Evolutionary conservation across 148 eudicot genomes (phyloP).

Genomic region (Fagopyrum homotropicum): DNA sequence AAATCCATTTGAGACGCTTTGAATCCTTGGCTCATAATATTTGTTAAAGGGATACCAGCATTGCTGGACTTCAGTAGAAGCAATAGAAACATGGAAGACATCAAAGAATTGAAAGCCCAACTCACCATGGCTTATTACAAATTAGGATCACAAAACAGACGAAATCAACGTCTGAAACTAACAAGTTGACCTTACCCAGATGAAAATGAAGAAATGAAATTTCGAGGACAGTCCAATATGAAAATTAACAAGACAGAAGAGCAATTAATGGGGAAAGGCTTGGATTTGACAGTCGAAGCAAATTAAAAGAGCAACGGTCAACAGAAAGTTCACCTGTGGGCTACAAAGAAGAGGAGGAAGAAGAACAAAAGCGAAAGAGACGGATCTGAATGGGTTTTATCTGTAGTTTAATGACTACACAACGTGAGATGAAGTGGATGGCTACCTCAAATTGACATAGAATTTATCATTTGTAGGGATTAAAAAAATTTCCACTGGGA

Average conservation of each 20-base stretch:
- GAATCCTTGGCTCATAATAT: constrained; percentile 35
- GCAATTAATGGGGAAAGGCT: no score
- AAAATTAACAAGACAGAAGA: no score
- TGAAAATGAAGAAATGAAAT: neutral
- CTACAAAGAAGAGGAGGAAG: neutral
- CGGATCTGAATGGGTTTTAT: neutral
- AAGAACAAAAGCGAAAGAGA: neutral
- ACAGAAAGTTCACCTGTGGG: no score
- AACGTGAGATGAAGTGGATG: neutral
- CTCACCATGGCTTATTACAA: neutral
- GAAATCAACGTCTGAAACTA: no score
- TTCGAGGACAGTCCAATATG: no score
- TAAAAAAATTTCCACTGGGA: neutral
- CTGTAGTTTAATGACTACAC: neutral
- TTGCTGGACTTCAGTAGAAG: constrained; percentile 23
- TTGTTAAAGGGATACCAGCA: constrained; percentile 52
- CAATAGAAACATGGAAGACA: constrained; percentile 12
- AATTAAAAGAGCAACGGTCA: no score
- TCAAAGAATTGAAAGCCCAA: neutral
- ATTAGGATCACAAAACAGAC: no score
- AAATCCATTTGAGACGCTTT: constrained; percentile 61
- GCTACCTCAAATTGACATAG: neutral
- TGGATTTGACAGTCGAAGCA: no score
- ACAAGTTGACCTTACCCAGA: neutral
- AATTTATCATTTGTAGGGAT: neutral